Conservation (phyloP, 2,329 filamentous ascomycete genomes). For the Sarocladiaceae sp. region DNA sequence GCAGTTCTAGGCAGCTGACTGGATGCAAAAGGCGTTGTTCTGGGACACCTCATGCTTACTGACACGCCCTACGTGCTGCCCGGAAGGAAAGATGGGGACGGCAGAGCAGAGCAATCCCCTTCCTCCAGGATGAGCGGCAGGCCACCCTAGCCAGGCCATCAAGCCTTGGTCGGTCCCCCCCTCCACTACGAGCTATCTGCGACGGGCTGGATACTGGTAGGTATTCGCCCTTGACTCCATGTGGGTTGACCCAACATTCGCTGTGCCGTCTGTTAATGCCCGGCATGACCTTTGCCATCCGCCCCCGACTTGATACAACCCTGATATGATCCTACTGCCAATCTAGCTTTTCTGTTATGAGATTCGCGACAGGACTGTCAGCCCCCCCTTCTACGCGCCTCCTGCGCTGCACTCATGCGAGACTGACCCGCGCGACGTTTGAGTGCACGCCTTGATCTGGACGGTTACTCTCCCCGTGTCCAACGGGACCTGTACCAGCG, state of each 20-base stretch:
- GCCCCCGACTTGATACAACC: constrained; percentile 3
- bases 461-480: constrained; percentile 2
- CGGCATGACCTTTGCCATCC: constrained; percentile 1
- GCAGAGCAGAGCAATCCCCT: constrained; percentile 6
- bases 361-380: constrained; percentile 5
- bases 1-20: too few relatives aligned
- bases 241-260: constrained; percentile 9
- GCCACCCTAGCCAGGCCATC: neutral
- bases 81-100: constrained; percentile 2
- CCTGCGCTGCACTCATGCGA: constrained; percentile 4
- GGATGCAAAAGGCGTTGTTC: too few relatives aligned
- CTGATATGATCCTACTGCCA: constrained; percentile 7
- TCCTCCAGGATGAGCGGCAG: constrained; percentile 9
- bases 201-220: constrained; percentile 1
- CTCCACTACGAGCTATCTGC: constrained; percentile 2
- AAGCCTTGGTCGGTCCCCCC: constrained; percentile 3
- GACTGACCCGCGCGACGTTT: constrained; percentile 1
- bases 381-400: constrained; percentile 5
- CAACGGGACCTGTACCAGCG: constrained; percentile 4
- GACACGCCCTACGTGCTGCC: constrained; percentile 4
- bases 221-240: constrained; percentile 9
- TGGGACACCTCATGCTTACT: constrained; percentile 3
- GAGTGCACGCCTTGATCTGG: constrained; percentile 5
- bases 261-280: constrained; percentile 6
- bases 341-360: constrained; percentile 4